Conservation (phyloP, 148 eudicot genomes). For the Rhododendron griersonianum region DNA sequence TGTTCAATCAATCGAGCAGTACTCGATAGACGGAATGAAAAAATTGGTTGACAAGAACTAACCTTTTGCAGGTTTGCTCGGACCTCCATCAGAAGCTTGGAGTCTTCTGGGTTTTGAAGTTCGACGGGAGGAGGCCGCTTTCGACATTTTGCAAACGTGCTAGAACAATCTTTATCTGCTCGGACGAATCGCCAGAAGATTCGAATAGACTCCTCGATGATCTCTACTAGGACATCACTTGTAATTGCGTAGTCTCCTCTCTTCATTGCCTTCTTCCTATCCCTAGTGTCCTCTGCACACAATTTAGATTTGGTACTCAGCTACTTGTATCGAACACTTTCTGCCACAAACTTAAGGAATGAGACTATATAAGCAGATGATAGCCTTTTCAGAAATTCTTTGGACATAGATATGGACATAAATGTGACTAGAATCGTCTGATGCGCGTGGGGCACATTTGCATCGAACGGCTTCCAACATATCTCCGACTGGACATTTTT, state of each 20-base stretch:
- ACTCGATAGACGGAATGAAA: background rate
- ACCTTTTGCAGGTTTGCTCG: conserved; percentile 64
- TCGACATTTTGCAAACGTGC: conserved; percentile 17
- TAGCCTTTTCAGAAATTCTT: too few species aligned
- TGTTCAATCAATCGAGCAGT: background rate
- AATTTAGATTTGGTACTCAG: background rate
- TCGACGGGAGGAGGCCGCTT: conserved; percentile 25
- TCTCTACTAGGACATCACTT: conserved; percentile 70
- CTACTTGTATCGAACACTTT: background rate
- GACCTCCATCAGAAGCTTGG: conserved; percentile 42
- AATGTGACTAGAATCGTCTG: too few species aligned
- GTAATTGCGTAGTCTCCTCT: conserved; percentile 49
- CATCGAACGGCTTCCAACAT: background rate
- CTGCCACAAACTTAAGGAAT: background rate
- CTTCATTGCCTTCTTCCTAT: conserved; percentile 44
- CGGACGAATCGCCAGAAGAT: conserved; percentile 72
- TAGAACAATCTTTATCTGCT: conserved; percentile 52
- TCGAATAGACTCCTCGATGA: conserved; percentile 76
- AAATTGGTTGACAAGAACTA: background rate
- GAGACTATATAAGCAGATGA: background rate
- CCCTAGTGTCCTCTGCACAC: conserved; percentile 59
- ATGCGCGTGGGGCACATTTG: too few species aligned
- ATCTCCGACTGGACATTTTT: too few species aligned
- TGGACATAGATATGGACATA: background rate
- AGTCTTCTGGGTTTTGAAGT: conserved; percentile 51